These are phyloP conservation scores for Lumnitzera racemosa DNA, from an alignment of 345 rosid species.

Conservation along the genomic window DNA sequence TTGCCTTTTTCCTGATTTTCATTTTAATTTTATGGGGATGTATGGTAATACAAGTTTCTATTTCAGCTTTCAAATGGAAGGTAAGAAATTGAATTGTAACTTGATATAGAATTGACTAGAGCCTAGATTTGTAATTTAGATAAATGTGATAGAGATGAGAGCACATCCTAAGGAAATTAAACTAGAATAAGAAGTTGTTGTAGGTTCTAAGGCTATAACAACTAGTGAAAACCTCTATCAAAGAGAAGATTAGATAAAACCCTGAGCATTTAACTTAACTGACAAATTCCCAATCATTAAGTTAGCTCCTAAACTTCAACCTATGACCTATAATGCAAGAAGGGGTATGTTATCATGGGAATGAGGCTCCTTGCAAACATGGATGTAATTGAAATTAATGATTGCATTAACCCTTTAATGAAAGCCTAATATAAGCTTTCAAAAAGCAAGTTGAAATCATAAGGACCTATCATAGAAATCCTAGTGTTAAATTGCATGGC, in stretches of 20 bases:
- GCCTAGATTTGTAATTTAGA: slow-evolving; percentile 35
- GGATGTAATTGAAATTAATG: slow-evolving; percentile 18
- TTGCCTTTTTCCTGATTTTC: slow-evolving; percentile 29
- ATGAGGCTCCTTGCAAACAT: slow-evolving; percentile 11
- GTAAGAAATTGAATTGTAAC: slow-evolving; percentile 63
- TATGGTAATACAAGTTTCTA: not conserved
- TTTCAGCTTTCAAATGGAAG: slow-evolving; percentile 20
- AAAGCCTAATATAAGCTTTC: slow-evolving; percentile 22
- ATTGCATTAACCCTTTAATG: slow-evolving; percentile 14
- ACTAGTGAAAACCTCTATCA: not conserved
- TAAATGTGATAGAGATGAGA: slow-evolving; percentile 57
- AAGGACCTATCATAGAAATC: slow-evolving; percentile 26
- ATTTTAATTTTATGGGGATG: slow-evolving; percentile 11
- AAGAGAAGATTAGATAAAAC: not conserved
- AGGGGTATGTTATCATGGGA: slow-evolving; percentile 16
- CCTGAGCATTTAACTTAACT: not conserved
- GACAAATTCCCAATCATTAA: not conserved
- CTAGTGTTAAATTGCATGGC: slow-evolving; percentile 42
- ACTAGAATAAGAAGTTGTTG: slow-evolving; percentile 22
- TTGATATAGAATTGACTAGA: slow-evolving; percentile 67
- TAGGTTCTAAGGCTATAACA: slow-evolving; percentile 1
- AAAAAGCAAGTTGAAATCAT: slow-evolving; percentile 36
- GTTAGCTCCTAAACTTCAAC: not conserved
- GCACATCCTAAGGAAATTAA: slow-evolving; percentile 32
- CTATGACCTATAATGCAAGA: slow-evolving; percentile 12